Evolutionary conservation across 2,329 filamentous ascomycete genomes (phyloP).

Genomic region (Cladosporium sp.): DNA sequence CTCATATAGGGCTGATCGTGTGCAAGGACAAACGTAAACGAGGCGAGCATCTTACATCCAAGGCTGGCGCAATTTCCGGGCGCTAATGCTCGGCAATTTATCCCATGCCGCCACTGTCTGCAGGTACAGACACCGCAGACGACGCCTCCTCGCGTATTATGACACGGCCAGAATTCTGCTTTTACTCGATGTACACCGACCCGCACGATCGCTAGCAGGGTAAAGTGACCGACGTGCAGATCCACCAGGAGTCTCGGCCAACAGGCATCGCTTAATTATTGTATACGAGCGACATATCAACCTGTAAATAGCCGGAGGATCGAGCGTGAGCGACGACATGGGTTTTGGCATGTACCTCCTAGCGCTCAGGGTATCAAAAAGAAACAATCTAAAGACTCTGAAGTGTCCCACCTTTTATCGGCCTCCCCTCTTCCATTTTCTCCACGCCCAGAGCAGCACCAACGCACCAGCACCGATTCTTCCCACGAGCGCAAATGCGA

Average conservation of each 20-base stretch:
- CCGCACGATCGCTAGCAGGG: conserved; percentile 1
- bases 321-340: not conserved
- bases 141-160: conserved; percentile 1
- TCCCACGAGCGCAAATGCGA: conserved; percentile 40
- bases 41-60: not conserved
- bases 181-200: not conserved
- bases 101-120: conserved; percentile 3
- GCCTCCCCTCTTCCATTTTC: conserved; percentile 7
- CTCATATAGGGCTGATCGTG: not conserved
- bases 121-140: not conserved
- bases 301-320: conserved; percentile 6
- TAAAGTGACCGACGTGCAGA: not conserved
- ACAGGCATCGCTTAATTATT: not conserved
- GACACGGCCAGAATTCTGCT: not conserved
- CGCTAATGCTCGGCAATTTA: conserved; percentile 6
- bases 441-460: conserved; percentile 14
- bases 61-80: not conserved
- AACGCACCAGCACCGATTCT: conserved; percentile 23
- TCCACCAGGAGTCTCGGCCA: not conserved
- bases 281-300: not conserved
- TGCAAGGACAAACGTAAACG: not conserved
- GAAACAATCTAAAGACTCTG: not conserved
- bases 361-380: conserved; percentile 1
- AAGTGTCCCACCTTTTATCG: not conserved
- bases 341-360: not conserved